Evolutionary conservation across 768 basidiomycete genomes (phyloP), one percentile per base, ranked within the genome.

Genomic region (Hericium erinaceus): DNA sequence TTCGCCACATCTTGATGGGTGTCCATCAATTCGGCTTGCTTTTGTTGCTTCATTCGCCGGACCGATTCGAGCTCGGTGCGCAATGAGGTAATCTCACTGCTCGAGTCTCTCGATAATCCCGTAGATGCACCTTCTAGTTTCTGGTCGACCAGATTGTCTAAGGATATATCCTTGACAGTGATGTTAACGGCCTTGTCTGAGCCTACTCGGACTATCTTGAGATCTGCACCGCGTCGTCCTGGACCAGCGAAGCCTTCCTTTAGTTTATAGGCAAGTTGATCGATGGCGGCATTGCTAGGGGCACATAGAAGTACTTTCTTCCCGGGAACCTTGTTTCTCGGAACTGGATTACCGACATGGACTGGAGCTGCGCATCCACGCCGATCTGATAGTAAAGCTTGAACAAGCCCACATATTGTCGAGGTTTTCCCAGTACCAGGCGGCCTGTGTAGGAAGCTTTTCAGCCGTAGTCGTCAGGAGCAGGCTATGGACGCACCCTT

Each of bases 401-500:
- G 84, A 6, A 97, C 88, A n/a, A 99, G 77, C 20, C 92, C 93
- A 64, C 92, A 92, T 60, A 99, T 98, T 1, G 97, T 99, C 20
- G 92, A 95, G 9, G 97, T 99, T 74, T 99, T 99, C 12, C 97
- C 97, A 0, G 97, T 99, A 56, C 97, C 97, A 1, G 97, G 97
- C 39, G 97, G 97, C 22, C 95, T 95, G 61, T 55, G 44, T 40
- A 16, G 22, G 46, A 48, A 4, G 38, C 13, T 12, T 8, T 26
- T 16, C 4, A 15, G 6, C 24, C 15, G 28, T 37, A 10, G 5
- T 9, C 5, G 10, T 38, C 20, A 5, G 15, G 52, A 56, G 10
- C 18, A 51, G 48, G 7, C 12, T 38, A 57, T 40, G 37, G 24
- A 62, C 61, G 26, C 66, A 95, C 95, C 97, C 97, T 79, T 99